Base-by-base conservation (phyloP, 2,329 filamentous ascomycete genomes). In the Myriosclerotinia scirpicola region DNA sequence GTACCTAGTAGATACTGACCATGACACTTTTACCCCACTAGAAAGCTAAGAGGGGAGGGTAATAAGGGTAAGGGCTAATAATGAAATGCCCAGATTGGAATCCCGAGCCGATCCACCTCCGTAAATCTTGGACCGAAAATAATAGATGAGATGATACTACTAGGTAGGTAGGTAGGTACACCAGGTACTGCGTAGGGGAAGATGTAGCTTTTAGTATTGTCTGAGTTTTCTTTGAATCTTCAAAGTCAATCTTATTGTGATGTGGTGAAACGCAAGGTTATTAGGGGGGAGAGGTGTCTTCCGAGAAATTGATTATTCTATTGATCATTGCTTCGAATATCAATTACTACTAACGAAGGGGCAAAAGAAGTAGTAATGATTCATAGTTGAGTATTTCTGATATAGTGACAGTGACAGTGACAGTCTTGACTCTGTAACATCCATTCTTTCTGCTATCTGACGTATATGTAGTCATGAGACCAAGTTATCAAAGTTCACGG, bases 11-110 rank as follows among this genome's bases (percentile, higher is more conserved):
- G 26, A 3, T 26, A 26, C 14, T 20, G 30, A 36, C 52, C 17
- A 54, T 65, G 53, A 58, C 34, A 50, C 36, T 42, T 42, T 58
- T 56, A 42, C 44, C 63, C 63, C 53, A 36, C 42, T 40, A 40
- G 22, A 11, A n/a, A n/a, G 60, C 26, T 14, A n/a, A 53, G 22
- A 17, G 15, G 11, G 22, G 2, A 26, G 26, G 26, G 3, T 26
- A 26, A 48, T 20, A 15, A 17, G 40, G 8, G 20, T 5, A 34
- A 17, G 12, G 17, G 54, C 6, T 20, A 42, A n/a, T 11, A 17
- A 34, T 34, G 36, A 50, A 48, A 46, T 44, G 50, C 61, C 36
- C 42, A 42, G 63, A n/a, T 50, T 38, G 30, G 42, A 65, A 40
- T 50, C 30, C 54, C 63, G 63, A 65, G 42, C 42, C 42, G 34